A percentile compares a stretch with the other conserved stretches of the same genome.
Conservation (phyloP, 768 basidiomycete species). For the Mycena galopus region DNA sequence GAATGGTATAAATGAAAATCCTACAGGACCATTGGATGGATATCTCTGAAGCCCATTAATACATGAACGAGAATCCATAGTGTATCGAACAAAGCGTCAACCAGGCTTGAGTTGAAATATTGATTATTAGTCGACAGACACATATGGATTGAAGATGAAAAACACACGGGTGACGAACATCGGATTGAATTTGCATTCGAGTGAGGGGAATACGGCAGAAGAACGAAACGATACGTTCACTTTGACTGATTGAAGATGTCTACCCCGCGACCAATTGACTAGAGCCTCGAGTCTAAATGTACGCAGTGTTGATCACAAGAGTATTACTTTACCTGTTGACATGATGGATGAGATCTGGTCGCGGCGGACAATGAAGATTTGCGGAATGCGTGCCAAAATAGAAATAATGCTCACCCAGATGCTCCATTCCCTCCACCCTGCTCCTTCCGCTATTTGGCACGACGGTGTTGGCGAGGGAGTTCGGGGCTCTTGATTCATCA, state of each 20-base stretch:
- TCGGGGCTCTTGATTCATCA: not conserved
- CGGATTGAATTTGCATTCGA: not conserved
- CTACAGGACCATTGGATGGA: not conserved
- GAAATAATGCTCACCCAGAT: constrained; percentile 7
- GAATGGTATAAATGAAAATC: not conserved
- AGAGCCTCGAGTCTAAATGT: constrained; percentile 20
- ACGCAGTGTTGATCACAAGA: constrained; percentile 7
- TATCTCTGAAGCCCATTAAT: not conserved
- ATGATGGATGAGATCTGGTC: constrained; percentile 16
- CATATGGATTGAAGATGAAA: not conserved
- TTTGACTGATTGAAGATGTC: constrained; percentile 21
- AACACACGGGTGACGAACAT: constrained; percentile 20
- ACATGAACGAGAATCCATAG: not conserved
- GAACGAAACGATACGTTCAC: not conserved
- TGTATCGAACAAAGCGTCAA: constrained; percentile 19
- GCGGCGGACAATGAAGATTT: not conserved
- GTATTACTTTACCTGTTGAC: not conserved
- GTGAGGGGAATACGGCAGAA: not conserved
- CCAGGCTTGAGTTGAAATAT: not conserved
- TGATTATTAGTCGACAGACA: no score
- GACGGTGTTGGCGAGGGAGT: constrained; percentile 18
- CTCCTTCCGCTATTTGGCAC: constrained; percentile 16
- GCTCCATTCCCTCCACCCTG: constrained; percentile 25
- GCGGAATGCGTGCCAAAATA: not conserved
- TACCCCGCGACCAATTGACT: constrained; percentile 19